These are phyloP conservation scores for Aurifilum marmelostoma DNA, from an alignment of 2,329 filamentous ascomycete genomes.

Conservation along the genomic window DNA sequence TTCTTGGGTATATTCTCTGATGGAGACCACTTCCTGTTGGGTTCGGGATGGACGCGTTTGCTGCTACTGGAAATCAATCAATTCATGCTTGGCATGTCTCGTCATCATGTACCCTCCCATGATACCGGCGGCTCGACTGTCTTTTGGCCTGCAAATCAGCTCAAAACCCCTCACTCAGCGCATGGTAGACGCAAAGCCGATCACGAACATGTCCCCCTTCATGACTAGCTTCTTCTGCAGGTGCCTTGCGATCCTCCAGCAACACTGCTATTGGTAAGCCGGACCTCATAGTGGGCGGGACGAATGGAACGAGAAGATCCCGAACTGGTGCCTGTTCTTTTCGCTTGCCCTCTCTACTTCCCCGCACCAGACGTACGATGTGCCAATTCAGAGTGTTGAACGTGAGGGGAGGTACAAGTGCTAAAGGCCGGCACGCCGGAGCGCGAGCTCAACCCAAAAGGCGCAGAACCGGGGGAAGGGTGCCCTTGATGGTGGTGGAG, in stretches of 20 bases:
- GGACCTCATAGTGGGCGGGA: background rate
- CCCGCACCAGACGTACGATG: background rate
- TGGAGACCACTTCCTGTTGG: no score
- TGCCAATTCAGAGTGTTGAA: background rate
- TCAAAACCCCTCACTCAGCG: constrained; percentile 1
- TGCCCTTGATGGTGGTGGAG: no score
- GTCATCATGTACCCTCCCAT: no score
- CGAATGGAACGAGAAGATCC: background rate
- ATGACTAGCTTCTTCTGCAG: background rate
- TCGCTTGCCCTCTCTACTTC: no score
- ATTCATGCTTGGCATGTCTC: background rate
- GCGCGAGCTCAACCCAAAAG: background rate
- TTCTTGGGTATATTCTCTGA: no score
- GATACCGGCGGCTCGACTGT: no score
- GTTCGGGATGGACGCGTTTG: no score
- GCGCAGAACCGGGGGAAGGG: background rate
- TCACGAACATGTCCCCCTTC: background rate
- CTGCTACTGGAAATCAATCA: no score
- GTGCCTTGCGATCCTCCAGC: constrained; percentile 8
- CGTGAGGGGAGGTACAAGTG: background rate
- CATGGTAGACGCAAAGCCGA: background rate
- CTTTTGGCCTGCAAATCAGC: background rate
- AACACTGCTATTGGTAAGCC: no score
- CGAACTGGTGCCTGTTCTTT: background rate
- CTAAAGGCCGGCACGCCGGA: constrained; percentile 4